Conservation (phyloP, 306 rosid species). For the Styphnolobium japonicum region DNA sequence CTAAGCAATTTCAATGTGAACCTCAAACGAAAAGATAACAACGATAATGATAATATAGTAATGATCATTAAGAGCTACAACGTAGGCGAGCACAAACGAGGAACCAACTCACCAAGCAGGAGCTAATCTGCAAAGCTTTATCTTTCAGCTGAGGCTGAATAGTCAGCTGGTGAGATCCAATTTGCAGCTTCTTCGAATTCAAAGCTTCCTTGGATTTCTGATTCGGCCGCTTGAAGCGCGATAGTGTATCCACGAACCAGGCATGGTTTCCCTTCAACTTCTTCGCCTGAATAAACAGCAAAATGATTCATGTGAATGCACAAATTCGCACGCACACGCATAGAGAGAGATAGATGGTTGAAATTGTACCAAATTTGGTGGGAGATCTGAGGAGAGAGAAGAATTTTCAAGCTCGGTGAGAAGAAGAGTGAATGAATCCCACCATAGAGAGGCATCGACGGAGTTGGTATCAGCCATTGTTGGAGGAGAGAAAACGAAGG, state of each 20-base stretch:
- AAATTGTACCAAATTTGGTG: slow-evolving; percentile 58
- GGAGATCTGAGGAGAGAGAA: slow-evolving; percentile 61
- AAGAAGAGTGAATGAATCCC: slow-evolving; percentile 79
- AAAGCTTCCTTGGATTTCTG: slow-evolving; percentile 73
- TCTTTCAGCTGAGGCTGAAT: slow-evolving; percentile 67
- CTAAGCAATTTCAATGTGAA: background rate
- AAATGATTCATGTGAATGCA: slow-evolving; percentile 12
- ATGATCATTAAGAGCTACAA: background rate
- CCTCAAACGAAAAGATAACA: background rate
- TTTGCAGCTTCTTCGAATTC: slow-evolving; percentile 54
- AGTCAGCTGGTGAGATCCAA: slow-evolving; percentile 62
- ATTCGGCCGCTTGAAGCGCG: slow-evolving; percentile 64
- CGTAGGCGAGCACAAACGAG: background rate
- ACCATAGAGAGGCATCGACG: slow-evolving; percentile 82
- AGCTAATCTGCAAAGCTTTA: slow-evolving; percentile 68
- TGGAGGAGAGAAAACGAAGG: slow-evolving; percentile 14
- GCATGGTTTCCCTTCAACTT: slow-evolving; percentile 71
- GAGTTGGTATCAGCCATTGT: slow-evolving; percentile 60
- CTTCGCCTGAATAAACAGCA: slow-evolving; percentile 45
- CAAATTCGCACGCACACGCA: background rate
- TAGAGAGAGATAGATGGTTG: background rate
- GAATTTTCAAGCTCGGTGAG: slow-evolving; percentile 72
- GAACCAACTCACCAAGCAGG: slow-evolving; percentile 60
- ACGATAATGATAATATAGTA: background rate
- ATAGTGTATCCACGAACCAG: slow-evolving; percentile 70